Evolutionary conservation across 176 grass and related monocot species (phyloP), one percentile per base, ranked within the genome.

Genomic region (Oryza glaberrima): DNA sequence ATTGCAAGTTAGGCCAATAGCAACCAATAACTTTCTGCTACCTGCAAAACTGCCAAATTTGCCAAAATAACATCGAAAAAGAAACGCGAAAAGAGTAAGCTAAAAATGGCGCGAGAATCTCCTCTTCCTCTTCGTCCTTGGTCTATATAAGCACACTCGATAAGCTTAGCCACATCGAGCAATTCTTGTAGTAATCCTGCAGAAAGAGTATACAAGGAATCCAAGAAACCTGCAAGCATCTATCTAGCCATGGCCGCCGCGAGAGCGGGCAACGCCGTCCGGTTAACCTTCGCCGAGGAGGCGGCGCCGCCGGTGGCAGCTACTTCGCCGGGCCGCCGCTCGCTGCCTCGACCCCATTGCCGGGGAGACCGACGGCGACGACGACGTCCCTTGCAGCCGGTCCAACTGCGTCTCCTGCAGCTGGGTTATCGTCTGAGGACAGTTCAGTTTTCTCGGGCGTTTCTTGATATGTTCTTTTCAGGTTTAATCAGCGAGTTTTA

Each of bases 231-330:
- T 20, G 52, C 52, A 58, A 16, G 1, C 11, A 66, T 11, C 4
- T 34, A 66, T 11, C 4, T 34, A 32, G 26, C 26, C 65, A 67
- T 67, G 65, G 48, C 71, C 81, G 52, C 17, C 17, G 6, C 17
- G 6, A 58, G 17, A 58, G 52, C 17, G 5, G 22, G 40, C 70
- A 58, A 6, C 69, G 38, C 69, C 54, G n/a, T 28, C 41, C 73
- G 67, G 34, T 64, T 82, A 56, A 32, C 69, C 10, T 85, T 86
- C 11, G 81, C 60, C 0, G 75, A 82, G 11, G 86, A 88, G 78
- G 58, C 58, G 9, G 81, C 84, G 4, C 88, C 84, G 4, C 91
- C 84, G 10, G 85, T 85, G 10, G 85, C 70, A 69, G 38, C 46
- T 76, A 25, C 75, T 88, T 34, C 73, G 63, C 13, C 65, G 82